Conservation (phyloP, 257 asterid genomes). For the Orobanche coerulescens region DNA sequence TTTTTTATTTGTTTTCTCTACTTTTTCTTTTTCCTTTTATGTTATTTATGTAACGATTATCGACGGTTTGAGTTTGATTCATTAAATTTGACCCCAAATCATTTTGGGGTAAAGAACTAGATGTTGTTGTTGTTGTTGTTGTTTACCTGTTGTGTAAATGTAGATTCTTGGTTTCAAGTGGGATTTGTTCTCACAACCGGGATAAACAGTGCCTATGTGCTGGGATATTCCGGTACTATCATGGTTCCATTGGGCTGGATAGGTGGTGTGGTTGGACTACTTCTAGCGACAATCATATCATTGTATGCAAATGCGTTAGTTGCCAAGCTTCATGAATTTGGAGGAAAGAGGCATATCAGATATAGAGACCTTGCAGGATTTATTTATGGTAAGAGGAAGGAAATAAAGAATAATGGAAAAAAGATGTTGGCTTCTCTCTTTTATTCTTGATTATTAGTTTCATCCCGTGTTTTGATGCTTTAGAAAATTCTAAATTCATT, state of each 20-base stretch:
- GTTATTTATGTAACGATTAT: no score
- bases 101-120: no score
- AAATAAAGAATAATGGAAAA: neutral
- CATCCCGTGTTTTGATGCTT: neutral
- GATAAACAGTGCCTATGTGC: slow-evolving; percentile 89
- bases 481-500: neutral
- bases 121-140: no score
- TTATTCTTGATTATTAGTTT: neutral
- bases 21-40: no score
- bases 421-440: neutral
- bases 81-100: no score
- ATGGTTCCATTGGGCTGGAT: slow-evolving; percentile 97
- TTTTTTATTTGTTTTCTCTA: no score
- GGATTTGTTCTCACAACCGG: slow-evolving; percentile 93
- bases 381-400: slow-evolving; percentile 55
- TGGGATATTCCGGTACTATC: slow-evolving; percentile 85
- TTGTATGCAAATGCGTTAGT: slow-evolving; percentile 73
- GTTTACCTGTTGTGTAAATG: slow-evolving; percentile 22
- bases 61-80: no score
- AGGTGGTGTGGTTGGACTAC: slow-evolving; percentile 84
- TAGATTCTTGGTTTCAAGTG: slow-evolving; percentile 98
- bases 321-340: slow-evolving; percentile 90
- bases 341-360: slow-evolving; percentile 93
- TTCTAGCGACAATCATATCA: slow-evolving; percentile 61
- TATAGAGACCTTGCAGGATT: slow-evolving; percentile 93